A percentile compares a stretch with the other conserved stretches of the same genome.
phyloP scores from a whole-genome alignment of 2,329 filamentous ascomycete genomes.

The Beauveria rudraprayagi region DNA sequence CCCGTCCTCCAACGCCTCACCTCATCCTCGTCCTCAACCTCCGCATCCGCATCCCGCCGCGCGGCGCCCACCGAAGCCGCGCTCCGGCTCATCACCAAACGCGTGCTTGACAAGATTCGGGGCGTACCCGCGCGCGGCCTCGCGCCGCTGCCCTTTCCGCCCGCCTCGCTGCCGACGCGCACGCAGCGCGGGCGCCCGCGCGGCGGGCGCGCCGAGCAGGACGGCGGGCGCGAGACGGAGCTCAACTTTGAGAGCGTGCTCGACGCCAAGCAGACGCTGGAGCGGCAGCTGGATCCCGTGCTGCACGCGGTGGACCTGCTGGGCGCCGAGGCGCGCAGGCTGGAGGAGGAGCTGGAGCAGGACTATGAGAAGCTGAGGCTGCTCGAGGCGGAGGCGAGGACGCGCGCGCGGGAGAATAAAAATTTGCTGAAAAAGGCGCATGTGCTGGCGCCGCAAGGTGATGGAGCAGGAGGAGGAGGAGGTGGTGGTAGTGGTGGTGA shows the following conservation, averaged over 20 bases:
- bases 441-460: constrained; percentile 32
- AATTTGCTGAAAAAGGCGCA: constrained; percentile 42
- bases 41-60: constrained; percentile 31
- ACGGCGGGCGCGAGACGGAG: constrained; percentile 45
- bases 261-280: constrained; percentile 47
- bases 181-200: constrained; percentile 12
- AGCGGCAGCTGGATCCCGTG: constrained; percentile 52
- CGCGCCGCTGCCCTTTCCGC: constrained; percentile 57
- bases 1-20: constrained; percentile 51
- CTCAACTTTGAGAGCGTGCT: constrained; percentile 60
- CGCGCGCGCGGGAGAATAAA: constrained; percentile 43
- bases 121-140: background rate
- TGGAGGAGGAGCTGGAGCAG: constrained; percentile 46
- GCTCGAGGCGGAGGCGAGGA: constrained; percentile 49
- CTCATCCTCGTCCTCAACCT: constrained; percentile 18
- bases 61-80: constrained; percentile 44
- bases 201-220: constrained; percentile 19
- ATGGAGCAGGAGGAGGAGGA: constrained; percentile 16
- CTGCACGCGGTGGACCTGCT: constrained; percentile 57
- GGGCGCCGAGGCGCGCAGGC: constrained; percentile 45
- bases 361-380: constrained; percentile 44
- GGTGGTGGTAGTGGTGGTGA: constrained; percentile 7
- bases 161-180: constrained; percentile 28
- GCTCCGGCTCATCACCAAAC: constrained; percentile 46
- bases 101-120: constrained; percentile 47